Conservation (phyloP, 768 basidiomycete genomes). For the Naganishia antarctica region DNA sequence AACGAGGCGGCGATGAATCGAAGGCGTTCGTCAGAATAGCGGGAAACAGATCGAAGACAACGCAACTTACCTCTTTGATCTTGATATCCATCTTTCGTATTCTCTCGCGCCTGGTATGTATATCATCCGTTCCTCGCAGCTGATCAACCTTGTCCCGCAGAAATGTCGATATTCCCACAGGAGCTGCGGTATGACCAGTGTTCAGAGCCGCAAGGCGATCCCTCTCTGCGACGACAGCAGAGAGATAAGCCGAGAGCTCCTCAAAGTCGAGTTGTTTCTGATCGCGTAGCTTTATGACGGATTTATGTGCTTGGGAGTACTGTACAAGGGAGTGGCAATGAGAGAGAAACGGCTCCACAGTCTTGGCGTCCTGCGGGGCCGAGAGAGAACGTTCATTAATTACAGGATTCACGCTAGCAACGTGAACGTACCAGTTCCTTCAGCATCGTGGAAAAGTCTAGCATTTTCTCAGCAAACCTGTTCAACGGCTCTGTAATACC, state of each 20-base stretch:
- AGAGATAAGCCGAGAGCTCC: conserved; percentile 89
- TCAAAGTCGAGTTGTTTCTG: conserved; percentile 99
- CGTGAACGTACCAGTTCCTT: conserved; percentile 65
- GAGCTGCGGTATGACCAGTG: conserved; percentile 73
- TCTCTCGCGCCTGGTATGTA: conserved; percentile 83
- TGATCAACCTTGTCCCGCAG: conserved; percentile 87
- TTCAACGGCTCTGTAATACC: conserved; percentile 97
- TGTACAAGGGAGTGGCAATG: conserved; percentile 86
- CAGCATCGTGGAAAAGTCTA: conserved; percentile 86
- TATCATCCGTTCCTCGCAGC: conserved; percentile 86
- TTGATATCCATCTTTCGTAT: conserved; percentile 86
- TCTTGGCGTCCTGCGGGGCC: conserved; percentile 71
- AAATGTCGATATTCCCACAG: conserved; percentile 75
- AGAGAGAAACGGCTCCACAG: conserved; percentile 81
- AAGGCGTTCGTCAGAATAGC: background rate
- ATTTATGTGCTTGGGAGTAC: conserved; percentile 88
- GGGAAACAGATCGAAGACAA: background rate
- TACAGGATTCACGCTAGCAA: too few species aligned
- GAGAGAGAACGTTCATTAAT: too few species aligned
- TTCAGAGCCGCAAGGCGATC: conserved; percentile 86
- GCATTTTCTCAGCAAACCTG: conserved; percentile 89
- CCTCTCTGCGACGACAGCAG: conserved; percentile 84
- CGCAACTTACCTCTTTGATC: conserved; percentile 78
- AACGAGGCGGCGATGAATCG: background rate
- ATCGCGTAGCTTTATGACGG: conserved; percentile 90